Evolutionary conservation across 1,284 basidiomycete genomes (phyloP), one percentile per base, ranked within the genome.

Genomic region (Phylloporus sp.): DNA sequence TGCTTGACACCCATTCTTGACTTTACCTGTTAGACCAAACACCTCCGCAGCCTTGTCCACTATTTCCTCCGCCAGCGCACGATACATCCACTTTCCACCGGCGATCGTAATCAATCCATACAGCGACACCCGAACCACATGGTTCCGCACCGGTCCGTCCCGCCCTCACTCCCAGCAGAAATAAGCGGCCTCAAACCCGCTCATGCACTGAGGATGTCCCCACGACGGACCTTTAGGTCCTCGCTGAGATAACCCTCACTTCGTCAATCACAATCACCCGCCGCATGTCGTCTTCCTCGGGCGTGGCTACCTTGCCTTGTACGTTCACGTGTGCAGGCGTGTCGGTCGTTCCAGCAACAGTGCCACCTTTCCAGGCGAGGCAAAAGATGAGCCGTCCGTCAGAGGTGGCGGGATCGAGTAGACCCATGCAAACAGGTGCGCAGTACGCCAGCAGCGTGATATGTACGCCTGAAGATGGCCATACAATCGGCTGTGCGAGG

Each of bases 331-430:
- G 81, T 1, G 93, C 91, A 1, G 95, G 93, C 0, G 94, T 88
- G 32, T 32, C 32, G 7, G 32, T 32, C 32, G 32, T 32, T 7
- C 32, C 32, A 32, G 32, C 32, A 7, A 99, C 97, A 60, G 96
- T 96, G 82, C 94, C 95, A 35, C 97, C 97, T 83, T 98, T 94
- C 97, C 97, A 99, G 0, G 97, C 97, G 29, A 99, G 88, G 89
- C 99, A 98, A 88, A 99, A 99, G 78, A 99, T 97, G 69, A 99
- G 97, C 57, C 97, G 92, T 32, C 32, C 32, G 32, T 32, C 32
- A 32, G 32, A 32, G 32, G 32, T 32, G 14, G 94, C 88, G 1
- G 97, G 97, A 82, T 99, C 97, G 64, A 99, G 89, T 11, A 99
- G 87, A 62, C 97, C 97, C 94, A 99, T 98, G 67, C 89, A 94